phyloP scores from a whole-genome alignment of 345 rosid genomes.

The Eucalyptus caleyi region DNA sequence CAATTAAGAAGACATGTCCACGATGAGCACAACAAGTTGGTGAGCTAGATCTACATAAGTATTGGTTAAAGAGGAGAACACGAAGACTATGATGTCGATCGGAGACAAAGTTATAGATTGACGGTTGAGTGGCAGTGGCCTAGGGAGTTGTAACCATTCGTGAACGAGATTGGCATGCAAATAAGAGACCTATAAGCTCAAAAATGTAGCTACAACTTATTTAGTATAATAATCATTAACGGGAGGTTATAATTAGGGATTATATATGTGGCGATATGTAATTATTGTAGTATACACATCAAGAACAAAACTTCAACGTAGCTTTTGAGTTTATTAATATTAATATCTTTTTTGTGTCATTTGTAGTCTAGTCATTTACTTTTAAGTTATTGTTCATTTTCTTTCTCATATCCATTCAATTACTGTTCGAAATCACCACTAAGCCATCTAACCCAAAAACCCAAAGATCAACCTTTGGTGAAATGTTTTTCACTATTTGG shows the following conservation, averaged over 20 bases:
- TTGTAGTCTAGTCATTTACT: background rate
- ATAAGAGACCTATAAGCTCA: background rate
- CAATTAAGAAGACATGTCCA: background rate
- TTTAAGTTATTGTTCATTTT: background rate
- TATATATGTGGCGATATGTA: background rate
- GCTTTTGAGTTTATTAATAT: background rate
- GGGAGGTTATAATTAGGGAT: background rate
- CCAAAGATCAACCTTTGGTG: background rate
- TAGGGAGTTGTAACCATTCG: background rate
- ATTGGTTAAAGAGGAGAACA: background rate
- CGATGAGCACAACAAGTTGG: background rate
- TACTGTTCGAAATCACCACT: background rate
- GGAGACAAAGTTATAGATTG: accelerated
- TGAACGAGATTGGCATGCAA: accelerated
- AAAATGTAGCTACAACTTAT: background rate
- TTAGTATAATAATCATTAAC: background rate
- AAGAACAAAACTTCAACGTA: background rate
- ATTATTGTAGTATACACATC: background rate
- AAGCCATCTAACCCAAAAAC: background rate
- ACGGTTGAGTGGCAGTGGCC: background rate
- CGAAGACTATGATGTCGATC: background rate
- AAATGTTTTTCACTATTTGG: background rate
- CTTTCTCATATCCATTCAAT: background rate
- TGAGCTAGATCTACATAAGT: background rate
- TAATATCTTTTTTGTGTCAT: background rate